These are phyloP conservation scores for Daucus carota DNA, from an alignment of 129 eudicot species.

Conservation along the genomic window DNA sequence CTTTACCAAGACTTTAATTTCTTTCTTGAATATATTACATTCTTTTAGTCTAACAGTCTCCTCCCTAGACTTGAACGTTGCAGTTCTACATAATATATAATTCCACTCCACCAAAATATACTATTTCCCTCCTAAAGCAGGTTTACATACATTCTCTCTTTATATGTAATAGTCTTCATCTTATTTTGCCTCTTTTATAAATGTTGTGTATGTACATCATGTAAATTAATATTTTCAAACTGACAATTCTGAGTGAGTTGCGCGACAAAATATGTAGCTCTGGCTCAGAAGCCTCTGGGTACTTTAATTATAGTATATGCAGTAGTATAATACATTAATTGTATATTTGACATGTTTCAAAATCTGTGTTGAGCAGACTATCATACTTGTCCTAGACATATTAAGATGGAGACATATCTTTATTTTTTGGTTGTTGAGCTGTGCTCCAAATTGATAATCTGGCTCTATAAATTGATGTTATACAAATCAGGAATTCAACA, in stretches of 20 bases:
- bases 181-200: too few species aligned
- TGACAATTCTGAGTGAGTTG: too few species aligned
- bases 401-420: neutral
- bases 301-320: too few species aligned
- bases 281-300: too few species aligned
- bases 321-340: neutral
- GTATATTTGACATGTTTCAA: neutral
- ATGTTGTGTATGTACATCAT: too few species aligned
- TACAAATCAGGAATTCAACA: neutral
- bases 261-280: too few species aligned
- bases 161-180: too few species aligned
- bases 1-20: neutral
- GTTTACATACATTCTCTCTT: too few species aligned
- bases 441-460: neutral
- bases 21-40: neutral
- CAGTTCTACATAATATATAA: too few species aligned
- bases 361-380: neutral
- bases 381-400: neutral
- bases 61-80: neutral
- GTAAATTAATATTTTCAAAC: too few species aligned
- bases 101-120: neutral
- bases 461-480: neutral
- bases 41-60: neutral
- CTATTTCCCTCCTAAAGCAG: too few species aligned
- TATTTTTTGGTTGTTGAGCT: neutral